Conservation (phyloP, 495 filamentous ascomycete species). For the Daldinia decipiens region DNA sequence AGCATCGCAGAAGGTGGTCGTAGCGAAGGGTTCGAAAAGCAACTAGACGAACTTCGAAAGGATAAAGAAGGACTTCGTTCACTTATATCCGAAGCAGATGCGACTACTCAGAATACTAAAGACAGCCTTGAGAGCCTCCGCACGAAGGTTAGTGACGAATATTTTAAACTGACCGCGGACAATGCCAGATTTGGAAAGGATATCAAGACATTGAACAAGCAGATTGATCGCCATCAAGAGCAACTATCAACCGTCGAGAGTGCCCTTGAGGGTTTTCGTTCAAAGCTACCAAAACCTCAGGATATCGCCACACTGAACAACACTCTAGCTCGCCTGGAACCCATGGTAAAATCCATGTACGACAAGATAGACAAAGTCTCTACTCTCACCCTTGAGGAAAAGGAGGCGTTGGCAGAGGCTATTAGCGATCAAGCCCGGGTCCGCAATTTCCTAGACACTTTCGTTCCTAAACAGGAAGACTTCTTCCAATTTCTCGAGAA, state of each 20-base stretch:
- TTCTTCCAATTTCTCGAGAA: constrained; percentile 36
- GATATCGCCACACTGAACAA: constrained; percentile 28
- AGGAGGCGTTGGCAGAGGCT: constrained; percentile 17
- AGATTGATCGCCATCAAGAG: constrained; percentile 23
- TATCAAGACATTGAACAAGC: constrained; percentile 31
- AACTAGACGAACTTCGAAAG: constrained; percentile 31
- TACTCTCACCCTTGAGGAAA: constrained; percentile 12
- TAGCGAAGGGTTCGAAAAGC: constrained; percentile 32
- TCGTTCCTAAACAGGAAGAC: constrained; percentile 30
- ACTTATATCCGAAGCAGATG: constrained; percentile 27
- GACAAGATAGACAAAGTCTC: constrained; percentile 29
- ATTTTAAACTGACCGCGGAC: constrained; percentile 32
- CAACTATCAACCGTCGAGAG: constrained; percentile 19
- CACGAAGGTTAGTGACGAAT: constrained; percentile 34
- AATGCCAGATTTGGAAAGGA: constrained; percentile 37
- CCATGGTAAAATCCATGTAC: constrained; percentile 31
- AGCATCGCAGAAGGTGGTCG: constrained; percentile 5
- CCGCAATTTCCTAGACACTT: constrained; percentile 25
- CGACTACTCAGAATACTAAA: constrained; percentile 17
- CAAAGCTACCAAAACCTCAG: constrained; percentile 14
- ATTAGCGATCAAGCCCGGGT: constrained; percentile 7
- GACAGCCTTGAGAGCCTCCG: constrained; percentile 30
- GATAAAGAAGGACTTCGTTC: constrained; percentile 30
- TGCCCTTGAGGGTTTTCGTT: constrained; percentile 4
- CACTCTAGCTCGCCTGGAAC: constrained; percentile 28